Evolutionary conservation across 202 grass and related monocot genomes (phyloP), one percentile per base, ranked within the genome.

Genomic region (Panicum hallii): DNA sequence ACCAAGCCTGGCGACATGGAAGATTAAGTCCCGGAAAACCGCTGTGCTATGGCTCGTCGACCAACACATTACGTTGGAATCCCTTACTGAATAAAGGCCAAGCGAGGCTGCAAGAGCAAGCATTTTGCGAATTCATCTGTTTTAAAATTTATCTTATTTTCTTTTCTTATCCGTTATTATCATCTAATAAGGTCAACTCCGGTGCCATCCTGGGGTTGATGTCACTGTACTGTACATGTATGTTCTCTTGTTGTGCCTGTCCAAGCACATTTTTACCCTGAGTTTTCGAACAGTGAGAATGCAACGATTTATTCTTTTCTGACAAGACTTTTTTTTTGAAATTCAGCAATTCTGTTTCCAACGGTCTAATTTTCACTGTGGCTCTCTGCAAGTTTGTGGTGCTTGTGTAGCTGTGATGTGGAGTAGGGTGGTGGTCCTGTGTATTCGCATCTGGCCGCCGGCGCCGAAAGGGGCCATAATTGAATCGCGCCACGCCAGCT

Each of bases 41-140:
- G 2, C 19, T 48, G 56, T 46, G 63, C 11, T 52, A 55, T 5
- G 6, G 5, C 60, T 69, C 34, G 11, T 69, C 61, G 49, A 68
- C 75, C 26, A 12, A 75, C 62, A 54, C 23, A 36, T 74, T 63
- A 38, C 34, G 42, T 76, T 38, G 48, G 53, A 83, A 64, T 61
- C n/a, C 43, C 11, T 16, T 44, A 22, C 49, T 53, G 67, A 82
- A 86, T 68, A 87, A 86, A 54, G 43, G 38, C 41, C 32, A 60
- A 72, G 26, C 38, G 48, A 3, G 34, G 3, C 36, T 38, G 36
- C 36, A 38, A 34, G 60, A 56, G 14, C 46, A 36, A 19, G 12
- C 38, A 23, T 23, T 62, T 74, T 73, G 19, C 45, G 1, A 3
- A 53, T 34, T 60, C 49, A 53, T 12, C 8, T 41, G 9, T 54